phyloP scores from a whole-genome alignment of 345 rosid species.

The Citrus glauca region DNA sequence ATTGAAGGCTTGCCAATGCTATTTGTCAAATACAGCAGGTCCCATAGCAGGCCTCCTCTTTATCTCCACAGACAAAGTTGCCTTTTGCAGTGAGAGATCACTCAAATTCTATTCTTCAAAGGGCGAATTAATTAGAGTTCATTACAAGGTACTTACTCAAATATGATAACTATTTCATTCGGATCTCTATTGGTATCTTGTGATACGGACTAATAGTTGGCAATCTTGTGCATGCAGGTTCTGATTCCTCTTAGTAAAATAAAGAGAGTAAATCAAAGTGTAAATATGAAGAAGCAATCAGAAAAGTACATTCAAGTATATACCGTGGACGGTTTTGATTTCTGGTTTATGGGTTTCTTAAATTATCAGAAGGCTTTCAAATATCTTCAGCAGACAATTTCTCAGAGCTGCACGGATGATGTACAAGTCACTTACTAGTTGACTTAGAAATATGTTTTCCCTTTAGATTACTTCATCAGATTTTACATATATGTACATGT shows the following conservation, averaged over 20 bases:
- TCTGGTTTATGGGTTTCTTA: conserved; percentile 92
- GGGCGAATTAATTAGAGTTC: conserved; percentile 30
- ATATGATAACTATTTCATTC: background rate
- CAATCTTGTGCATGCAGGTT: conserved; percentile 25
- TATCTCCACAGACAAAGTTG: conserved; percentile 35
- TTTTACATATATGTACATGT: background rate
- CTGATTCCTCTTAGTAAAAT: conserved; percentile 57
- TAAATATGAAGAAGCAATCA: conserved; percentile 59
- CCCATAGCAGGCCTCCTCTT: conserved; percentile 53
- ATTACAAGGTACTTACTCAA: conserved; percentile 28
- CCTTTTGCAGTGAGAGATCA: conserved; percentile 50
- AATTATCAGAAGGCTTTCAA: conserved; percentile 67
- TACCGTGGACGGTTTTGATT: conserved; percentile 67
- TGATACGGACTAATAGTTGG: no score
- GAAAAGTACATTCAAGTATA: conserved; percentile 65
- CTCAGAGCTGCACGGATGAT: conserved; percentile 4
- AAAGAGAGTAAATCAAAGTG: conserved; percentile 45
- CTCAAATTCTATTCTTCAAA: conserved; percentile 30
- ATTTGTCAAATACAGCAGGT: conserved; percentile 45
- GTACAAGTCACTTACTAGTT: background rate
- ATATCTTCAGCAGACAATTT: conserved; percentile 47
- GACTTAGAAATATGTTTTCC: background rate
- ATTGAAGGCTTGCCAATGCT: conserved; percentile 44
- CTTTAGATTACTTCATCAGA: background rate
- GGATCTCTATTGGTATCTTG: no score